Percentiles rank a stretch among this genome's conserved stretches.
Evolutionary conservation across 1,284 basidiomycete genomes (phyloP).

Genomic region (Ganoderma multipileum): DNA sequence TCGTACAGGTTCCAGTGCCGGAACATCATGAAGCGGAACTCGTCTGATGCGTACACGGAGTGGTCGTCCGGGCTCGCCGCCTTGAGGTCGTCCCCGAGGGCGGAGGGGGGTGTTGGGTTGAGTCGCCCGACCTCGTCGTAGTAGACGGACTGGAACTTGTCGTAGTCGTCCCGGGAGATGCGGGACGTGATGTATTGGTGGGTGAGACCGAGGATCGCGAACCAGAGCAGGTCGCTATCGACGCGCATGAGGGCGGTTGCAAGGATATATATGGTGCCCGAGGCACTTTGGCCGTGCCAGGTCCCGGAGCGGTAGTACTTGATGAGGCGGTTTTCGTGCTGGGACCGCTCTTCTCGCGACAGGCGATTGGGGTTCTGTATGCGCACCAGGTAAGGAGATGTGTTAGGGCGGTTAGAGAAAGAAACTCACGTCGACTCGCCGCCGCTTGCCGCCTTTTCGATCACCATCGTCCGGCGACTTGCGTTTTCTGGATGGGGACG

Average conservation of each 20-base stretch:
- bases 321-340: constrained; percentile 68
- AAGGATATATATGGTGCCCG: constrained; percentile 90
- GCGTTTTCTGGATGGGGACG: constrained; percentile 58
- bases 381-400: constrained; percentile 9
- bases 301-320: constrained; percentile 90
- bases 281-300: constrained; percentile 89
- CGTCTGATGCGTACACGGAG: constrained; percentile 82
- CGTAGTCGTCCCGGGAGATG: constrained; percentile 89
- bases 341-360: constrained; percentile 73
- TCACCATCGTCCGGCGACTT: constrained; percentile 53
- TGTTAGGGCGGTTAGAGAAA: neutral
- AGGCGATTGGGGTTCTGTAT: constrained; percentile 52
- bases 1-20: constrained; percentile 98
- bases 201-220: constrained; percentile 94
- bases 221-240: constrained; percentile 96
- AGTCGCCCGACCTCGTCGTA: constrained; percentile 91
- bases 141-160: constrained; percentile 80
- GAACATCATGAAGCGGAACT: constrained; percentile 93
- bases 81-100: constrained; percentile 48
- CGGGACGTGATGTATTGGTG: constrained; percentile 90
- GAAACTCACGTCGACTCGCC: constrained; percentile 53
- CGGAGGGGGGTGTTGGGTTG: constrained; percentile 64
- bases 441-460: constrained; percentile 54
- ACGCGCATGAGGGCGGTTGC: constrained; percentile 89
- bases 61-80: constrained; percentile 80